Percentiles rank a stretch among this genome's conserved stretches.
These are phyloP conservation scores for Cyberlindnera lachancei DNA, from an alignment of 805 yeast genomes.

Conservation along the genomic window DNA sequence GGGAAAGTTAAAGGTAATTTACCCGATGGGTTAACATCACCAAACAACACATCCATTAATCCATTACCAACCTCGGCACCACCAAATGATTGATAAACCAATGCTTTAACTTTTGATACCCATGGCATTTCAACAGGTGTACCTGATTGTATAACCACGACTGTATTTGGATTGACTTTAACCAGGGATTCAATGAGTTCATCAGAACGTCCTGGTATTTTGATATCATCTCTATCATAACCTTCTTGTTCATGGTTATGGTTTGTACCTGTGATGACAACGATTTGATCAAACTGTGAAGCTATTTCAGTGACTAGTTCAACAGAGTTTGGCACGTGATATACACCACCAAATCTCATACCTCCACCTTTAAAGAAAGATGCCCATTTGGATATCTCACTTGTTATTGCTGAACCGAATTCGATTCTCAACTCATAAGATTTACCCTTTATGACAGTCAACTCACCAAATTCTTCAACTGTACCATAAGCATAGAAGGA, in stretches of 20 bases:
- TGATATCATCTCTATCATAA: conserved; percentile 43
- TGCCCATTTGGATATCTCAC: conserved; percentile 1
- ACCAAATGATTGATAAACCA: conserved; percentile 50
- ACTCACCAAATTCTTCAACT: conserved; percentile 33
- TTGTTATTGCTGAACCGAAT: conserved; percentile 42
- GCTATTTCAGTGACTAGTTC: conserved; percentile 34
- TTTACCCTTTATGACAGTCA: conserved; percentile 34
- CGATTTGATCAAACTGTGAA: conserved; percentile 40
- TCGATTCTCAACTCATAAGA: conserved; percentile 37
- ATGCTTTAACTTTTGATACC: conserved; percentile 32
- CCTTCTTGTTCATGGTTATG: conserved; percentile 57
- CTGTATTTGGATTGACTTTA: conserved; percentile 41
- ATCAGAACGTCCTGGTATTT: conserved; percentile 41
- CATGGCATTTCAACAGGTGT: conserved; percentile 57
- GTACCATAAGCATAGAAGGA: conserved; percentile 49
- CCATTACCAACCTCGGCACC: conserved; percentile 54
- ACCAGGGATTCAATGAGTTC: conserved; percentile 37
- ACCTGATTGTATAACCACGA: conserved; percentile 52
- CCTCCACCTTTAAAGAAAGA: conserved; percentile 31
- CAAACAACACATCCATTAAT: conserved; percentile 49
- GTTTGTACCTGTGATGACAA: conserved; percentile 44
- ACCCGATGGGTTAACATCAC: conserved; percentile 52
- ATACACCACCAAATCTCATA: conserved; percentile 24
- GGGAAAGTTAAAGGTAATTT: conserved; percentile 54
- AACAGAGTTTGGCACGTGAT: conserved; percentile 13